These are phyloP conservation scores for Anethum foeniculum DNA, from an alignment of 140 eudicot species.

Conservation along the genomic window DNA sequence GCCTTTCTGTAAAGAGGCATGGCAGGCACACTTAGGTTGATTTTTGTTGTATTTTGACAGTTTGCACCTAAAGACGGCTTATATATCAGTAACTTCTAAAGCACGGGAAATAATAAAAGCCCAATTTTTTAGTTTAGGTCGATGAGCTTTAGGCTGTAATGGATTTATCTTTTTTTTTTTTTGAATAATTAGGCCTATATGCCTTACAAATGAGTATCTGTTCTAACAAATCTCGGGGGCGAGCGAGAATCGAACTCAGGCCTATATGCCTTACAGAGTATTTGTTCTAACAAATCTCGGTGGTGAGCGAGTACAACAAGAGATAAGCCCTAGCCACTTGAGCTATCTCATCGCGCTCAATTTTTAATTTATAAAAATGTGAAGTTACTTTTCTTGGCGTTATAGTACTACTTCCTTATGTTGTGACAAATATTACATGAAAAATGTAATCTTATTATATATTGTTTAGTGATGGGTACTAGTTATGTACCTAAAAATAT, in stretches of 20 bases:
- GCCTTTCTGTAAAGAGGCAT: not conserved
- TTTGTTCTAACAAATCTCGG: too few relatives aligned
- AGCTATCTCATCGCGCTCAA: too few relatives aligned
- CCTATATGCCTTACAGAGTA: too few relatives aligned
- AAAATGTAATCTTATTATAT: not conserved
- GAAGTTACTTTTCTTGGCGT: not conserved
- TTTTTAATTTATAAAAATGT: too few relatives aligned
- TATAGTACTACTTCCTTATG: not conserved
- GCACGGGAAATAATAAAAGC: not conserved
- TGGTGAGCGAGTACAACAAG: too few relatives aligned
- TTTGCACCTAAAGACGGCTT: not conserved
- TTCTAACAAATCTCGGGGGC: too few relatives aligned
- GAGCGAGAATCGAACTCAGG: too few relatives aligned
- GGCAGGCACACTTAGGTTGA: not conserved
- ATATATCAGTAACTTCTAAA: not conserved
- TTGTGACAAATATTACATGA: not conserved
- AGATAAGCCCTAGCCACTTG: too few relatives aligned
- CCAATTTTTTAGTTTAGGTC: not conserved
- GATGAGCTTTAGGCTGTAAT: not conserved
- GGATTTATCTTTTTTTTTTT: not conserved
- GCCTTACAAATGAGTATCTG: too few relatives aligned
- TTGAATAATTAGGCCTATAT: too few relatives aligned
- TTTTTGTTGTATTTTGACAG: not conserved
- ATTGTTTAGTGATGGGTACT: not conserved
- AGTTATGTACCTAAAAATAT: not conserved